phyloP scores from a whole-genome alignment of 345 rosid species.

The Sapria himalayana region DNA sequence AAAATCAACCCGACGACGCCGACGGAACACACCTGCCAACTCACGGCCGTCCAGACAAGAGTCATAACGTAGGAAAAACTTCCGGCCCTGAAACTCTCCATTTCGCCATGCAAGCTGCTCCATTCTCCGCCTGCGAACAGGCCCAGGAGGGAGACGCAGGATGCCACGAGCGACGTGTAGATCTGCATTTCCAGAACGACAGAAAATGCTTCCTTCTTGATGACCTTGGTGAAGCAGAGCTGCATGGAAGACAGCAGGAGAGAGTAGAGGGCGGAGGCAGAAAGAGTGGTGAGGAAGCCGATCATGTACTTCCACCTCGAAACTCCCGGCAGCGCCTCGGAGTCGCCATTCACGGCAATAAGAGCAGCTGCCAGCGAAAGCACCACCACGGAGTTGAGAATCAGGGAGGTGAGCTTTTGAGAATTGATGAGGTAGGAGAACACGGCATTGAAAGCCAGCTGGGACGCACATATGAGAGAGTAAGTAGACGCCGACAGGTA shows the following conservation, averaged over 20 bases:
- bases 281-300: slow-evolving; percentile 36
- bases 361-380: slow-evolving; percentile 61
- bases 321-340: slow-evolving; percentile 30
- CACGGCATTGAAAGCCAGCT: slow-evolving; percentile 52
- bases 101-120: slow-evolving; percentile 35
- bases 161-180: slow-evolving; percentile 27
- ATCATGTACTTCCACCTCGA: slow-evolving; percentile 29
- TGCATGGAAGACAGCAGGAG: slow-evolving; percentile 74
- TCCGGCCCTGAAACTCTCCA: slow-evolving; percentile 24
- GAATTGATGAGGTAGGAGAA: slow-evolving; percentile 60
- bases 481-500: slow-evolving; percentile 70
- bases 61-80: slow-evolving; percentile 31
- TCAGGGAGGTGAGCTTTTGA: slow-evolving; percentile 44
- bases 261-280: slow-evolving; percentile 60
- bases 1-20: slow-evolving; percentile 60
- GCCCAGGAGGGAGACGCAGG: slow-evolving; percentile 18
- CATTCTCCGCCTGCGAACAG: slow-evolving; percentile 56
- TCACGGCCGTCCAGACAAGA: slow-evolving; percentile 29
- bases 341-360: slow-evolving; percentile 39
- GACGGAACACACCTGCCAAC: slow-evolving; percentile 51
- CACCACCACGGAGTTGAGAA: slow-evolving; percentile 32
- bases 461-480: slow-evolving; percentile 59
- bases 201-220: slow-evolving; percentile 27
- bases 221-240: slow-evolving; percentile 40
- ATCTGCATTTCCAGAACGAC: slow-evolving; percentile 49